Evolutionary conservation across 192 early-diverging fungal species (phyloP), one percentile per base, ranked within the genome.

Genomic region (Polychytrium aggregatum): DNA sequence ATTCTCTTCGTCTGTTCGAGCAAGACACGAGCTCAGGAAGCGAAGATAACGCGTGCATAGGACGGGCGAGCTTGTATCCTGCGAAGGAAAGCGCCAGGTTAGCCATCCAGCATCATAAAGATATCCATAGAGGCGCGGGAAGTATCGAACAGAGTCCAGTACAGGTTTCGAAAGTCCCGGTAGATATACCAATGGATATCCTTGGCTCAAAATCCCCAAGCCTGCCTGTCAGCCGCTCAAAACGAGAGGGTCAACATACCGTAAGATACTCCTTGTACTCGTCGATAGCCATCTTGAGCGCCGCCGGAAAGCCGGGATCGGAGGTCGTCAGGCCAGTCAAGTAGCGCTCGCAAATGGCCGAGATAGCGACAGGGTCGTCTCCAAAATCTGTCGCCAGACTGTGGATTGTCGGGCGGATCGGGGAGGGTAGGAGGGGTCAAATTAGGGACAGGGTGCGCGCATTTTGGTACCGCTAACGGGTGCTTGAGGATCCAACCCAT

Each of bases 221-320:
- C n/a, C n/a, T n/a, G 72, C 59, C 60, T 83, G 89, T 46, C 62
- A 39, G 39, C 63, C 59, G 77, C 79, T 83, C 74, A 83, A 78
- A 20, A 48, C 68, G 2, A 65, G 51, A 6, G 57, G 44, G 14
- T 67, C 46, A 20, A 68, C 26, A 25, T 64, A 64, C 41, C 63
- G 34, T 16, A 20, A 82, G 45, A 26, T 48, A 56, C 35, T 29
- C 46, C 21, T 80, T 64, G 46, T 78, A 86, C 28, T 60, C 75
- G 3, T 57, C 62, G 1, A 86, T 71, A 5, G 53, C 51, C 2
- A 29, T 14, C 49, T 68, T 58, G 21, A 75, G 35, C 0, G 64
- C 72, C 30, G 60, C 52, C 2, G 72, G 68, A 35, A 66, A 81
- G 21, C 51, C 53, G 16, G 73, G 64, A 10, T 67, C 62, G 0